Evolutionary conservation across 2,329 filamentous ascomycete genomes (phyloP), one percentile per base, ranked within the genome.

Genomic region (Elsinoe perseae): DNA sequence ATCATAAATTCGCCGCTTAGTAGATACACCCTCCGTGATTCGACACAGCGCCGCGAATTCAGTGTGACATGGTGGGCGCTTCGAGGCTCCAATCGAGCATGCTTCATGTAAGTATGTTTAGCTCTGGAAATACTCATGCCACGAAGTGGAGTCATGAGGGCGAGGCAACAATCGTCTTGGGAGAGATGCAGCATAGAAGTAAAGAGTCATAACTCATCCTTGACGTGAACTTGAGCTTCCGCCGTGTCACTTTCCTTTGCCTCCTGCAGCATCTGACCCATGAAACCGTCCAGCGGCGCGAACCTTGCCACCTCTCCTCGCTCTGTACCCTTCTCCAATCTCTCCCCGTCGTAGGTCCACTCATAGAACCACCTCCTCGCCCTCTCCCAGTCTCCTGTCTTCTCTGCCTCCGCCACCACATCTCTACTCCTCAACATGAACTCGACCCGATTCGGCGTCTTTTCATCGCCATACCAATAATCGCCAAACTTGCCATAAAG

Each of bases 391-490:
- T 25, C 20, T n/a, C 40, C 40, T 9, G 40, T 44, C 40, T 25
- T 25, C 40, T 44, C 20, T 21, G 40, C 40, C 40, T 25, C 20
- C 8, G 40, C 40, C n/a, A 44, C 40, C 40, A 44, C 20, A 18
- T 44, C 40, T n/a, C 40, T 44, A 44, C 40, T 44, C 20, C 21
- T 23, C 40, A 44, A 44, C 40, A 44, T 44, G 9, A 44, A 44
- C 20, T n/a, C 40, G 20, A 44, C 23, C 3, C 20, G 40, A 44
- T 44, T 44, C 18, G 40, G 40, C 40, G 25, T 44, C 40, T 44
- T 44, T 21, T 44, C 40, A 44, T 44, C 40, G 7, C 40, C 40
- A 25, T 44, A 44, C 40, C 40, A 44, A 7, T 44, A 44, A 44
- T 44, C 40, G 12, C 20, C 12, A 18, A 44, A 44, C 20, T 44